Percentiles rank a stretch among this genome's conserved stretches.
Evolutionary conservation across 2,329 filamentous ascomycete genomes (phyloP).

Genomic region (Aspergillus pseudonomiae): DNA sequence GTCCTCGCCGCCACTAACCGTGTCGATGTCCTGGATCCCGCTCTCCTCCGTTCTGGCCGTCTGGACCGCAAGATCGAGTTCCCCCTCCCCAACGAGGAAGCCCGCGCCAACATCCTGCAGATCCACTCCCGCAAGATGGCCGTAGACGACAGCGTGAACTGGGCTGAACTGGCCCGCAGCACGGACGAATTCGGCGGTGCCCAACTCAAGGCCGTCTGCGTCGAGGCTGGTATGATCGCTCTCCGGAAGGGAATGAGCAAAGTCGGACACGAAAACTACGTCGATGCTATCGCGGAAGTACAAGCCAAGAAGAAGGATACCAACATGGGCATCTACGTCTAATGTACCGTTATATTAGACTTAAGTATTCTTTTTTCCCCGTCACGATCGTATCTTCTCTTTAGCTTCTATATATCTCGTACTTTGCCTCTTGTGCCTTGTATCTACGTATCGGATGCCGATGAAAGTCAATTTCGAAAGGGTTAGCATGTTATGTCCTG

Average conservation of each 20-base stretch:
- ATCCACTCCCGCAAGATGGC: slow-evolving; percentile 99
- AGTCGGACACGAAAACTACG: slow-evolving; percentile 97
- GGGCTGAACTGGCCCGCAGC: slow-evolving; percentile 90
- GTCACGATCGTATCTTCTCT: slow-evolving; percentile 9
- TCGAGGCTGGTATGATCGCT: slow-evolving; percentile 99
- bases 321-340: slow-evolving; percentile 50
- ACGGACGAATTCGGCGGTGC: slow-evolving; percentile 98
- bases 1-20: slow-evolving; percentile 93
- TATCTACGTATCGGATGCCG: slow-evolving; percentile 13
- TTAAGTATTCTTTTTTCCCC: background rate
- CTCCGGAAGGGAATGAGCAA: slow-evolving; percentile 92
- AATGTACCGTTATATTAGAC: slow-evolving; percentile 11
- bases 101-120: slow-evolving; percentile 91
- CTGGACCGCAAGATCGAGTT: slow-evolving; percentile 98
- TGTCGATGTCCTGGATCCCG: slow-evolving; percentile 90
- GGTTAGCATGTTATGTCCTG: background rate
- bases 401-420: background rate
- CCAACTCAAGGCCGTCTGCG: slow-evolving; percentile 96
- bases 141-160: slow-evolving; percentile 90
- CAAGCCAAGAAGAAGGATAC: slow-evolving; percentile 86
- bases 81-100: slow-evolving; percentile 95
- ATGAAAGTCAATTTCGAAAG: slow-evolving; percentile 3
- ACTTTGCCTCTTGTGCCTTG: background rate
- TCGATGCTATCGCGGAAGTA: slow-evolving; percentile 96
- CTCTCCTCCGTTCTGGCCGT: slow-evolving; percentile 86